Evolutionary conservation across 805 yeast species (phyloP).

Genomic region (Nakazawaea ishiwadae): DNA sequence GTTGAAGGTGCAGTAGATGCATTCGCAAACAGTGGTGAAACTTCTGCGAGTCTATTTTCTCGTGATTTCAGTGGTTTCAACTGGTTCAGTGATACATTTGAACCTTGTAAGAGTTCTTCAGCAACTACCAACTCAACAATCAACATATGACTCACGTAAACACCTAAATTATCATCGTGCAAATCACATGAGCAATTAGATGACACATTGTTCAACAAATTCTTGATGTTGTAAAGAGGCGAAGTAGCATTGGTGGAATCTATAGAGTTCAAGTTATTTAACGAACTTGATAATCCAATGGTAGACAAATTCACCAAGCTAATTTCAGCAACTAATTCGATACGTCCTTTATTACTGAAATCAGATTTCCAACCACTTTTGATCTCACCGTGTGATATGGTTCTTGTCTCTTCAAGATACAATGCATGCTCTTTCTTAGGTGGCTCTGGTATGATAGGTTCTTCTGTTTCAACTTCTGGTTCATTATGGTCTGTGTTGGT

Average conservation of each 20-base stretch:
- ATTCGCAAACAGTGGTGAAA: slow-evolving; percentile 37
- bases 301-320: slow-evolving; percentile 56
- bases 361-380: slow-evolving; percentile 96
- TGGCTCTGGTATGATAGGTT: slow-evolving; percentile 17
- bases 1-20: slow-evolving; percentile 19
- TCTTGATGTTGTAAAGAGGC: slow-evolving; percentile 22
- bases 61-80: slow-evolving; percentile 13
- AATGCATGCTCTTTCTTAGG: slow-evolving; percentile 33
- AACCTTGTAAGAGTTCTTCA: slow-evolving; percentile 63
- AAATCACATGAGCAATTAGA: slow-evolving; percentile 74
- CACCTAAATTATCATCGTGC: slow-evolving; percentile 75
- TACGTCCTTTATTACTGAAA: slow-evolving; percentile 69
- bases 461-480: slow-evolving; percentile 17
- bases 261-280: slow-evolving; percentile 23
- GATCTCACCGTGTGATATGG: slow-evolving; percentile 73
- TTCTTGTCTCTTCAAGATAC: slow-evolving; percentile 68
- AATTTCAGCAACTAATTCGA: slow-evolving; percentile 74
- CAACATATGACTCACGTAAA: slow-evolving; percentile 69
- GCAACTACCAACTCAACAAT: slow-evolving; percentile 91
- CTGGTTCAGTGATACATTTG: neutral
- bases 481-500: neutral
- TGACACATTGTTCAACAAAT: slow-evolving; percentile 16
- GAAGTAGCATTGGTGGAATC: slow-evolving; percentile 28
- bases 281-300: slow-evolving; percentile 32
- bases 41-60: slow-evolving; percentile 37